phyloP scores from a whole-genome alignment of 352 stramenopile genomes.

The Phytophthora parvispora region DNA sequence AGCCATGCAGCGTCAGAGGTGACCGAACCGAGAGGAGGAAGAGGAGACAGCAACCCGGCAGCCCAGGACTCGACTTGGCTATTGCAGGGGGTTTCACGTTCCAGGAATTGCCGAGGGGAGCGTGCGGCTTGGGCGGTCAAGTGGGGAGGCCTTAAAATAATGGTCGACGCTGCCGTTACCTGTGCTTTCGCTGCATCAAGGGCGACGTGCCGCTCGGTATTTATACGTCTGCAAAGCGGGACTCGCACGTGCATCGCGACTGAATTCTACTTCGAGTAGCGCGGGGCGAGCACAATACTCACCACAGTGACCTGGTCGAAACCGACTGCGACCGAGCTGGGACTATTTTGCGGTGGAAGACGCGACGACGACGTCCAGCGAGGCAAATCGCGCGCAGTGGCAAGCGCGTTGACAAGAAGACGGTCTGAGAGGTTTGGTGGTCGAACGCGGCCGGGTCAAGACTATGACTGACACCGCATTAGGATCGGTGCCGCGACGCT shows the following conservation, averaged over 20 bases:
- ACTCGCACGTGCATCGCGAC: neutral
- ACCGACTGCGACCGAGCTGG: neutral
- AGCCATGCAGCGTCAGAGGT: constrained; percentile 22
- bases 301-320: neutral
- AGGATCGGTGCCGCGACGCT: neutral
- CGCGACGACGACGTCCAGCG: neutral
- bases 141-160: constrained; percentile 25
- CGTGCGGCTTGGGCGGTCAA: too few species aligned
- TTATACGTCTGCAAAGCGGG: neutral
- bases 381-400: neutral
- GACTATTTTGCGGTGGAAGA: neutral
- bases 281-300: neutral
- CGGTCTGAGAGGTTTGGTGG: neutral
- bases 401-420: neutral
- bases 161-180: constrained; percentile 22
- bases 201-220: neutral
- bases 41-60: neutral
- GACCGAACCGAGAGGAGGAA: neutral
- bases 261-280: neutral
- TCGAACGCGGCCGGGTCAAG: neutral
- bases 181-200: neutral
- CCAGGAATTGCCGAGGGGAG: constrained; percentile 9
- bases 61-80: constrained; percentile 9
- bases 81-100: constrained; percentile 28
- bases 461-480: neutral